Percentiles rank a stretch among this genome's conserved stretches.
Conservation (phyloP, 225 moss, liverwort and hornwort species). For the Asterella californica region DNA sequence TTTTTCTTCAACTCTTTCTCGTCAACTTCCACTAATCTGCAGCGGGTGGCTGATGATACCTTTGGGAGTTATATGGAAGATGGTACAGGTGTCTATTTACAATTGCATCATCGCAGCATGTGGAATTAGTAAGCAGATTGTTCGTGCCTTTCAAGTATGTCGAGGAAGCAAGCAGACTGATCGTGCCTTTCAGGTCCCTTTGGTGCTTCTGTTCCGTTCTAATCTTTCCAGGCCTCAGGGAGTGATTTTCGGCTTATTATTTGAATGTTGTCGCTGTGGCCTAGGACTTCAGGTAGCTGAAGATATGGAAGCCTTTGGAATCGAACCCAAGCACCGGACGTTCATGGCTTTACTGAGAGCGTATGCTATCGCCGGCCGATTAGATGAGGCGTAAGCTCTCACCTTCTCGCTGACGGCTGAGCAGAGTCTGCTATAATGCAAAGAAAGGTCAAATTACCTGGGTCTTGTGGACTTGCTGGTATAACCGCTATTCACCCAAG, state of each 20-base stretch:
- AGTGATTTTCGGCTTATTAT: neutral
- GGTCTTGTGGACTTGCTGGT: too few relatives aligned
- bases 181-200: conserved; percentile 67
- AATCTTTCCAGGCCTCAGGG: neutral
- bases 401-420: neutral
- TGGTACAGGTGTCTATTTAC: conserved; percentile 51
- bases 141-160: conserved; percentile 71
- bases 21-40: neutral
- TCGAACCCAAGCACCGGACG: conserved; percentile 74
- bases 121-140: conserved; percentile 57
- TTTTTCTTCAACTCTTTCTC: neutral
- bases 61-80: neutral
- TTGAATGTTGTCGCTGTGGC: neutral
- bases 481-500: neutral
- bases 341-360: conserved; percentile 70
- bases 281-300: conserved; percentile 55
- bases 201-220: neutral
- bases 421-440: too few relatives aligned
- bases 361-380: conserved; percentile 70
- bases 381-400: conserved; percentile 68
- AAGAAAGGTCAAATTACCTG: too few relatives aligned
- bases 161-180: conserved; percentile 53
- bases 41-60: neutral
- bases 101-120: conserved; percentile 74
- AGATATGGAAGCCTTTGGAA: conserved; percentile 70